phyloP scores from a whole-genome alignment of 1,284 basidiomycete genomes.

The Pseudozyma sp. region DNA sequence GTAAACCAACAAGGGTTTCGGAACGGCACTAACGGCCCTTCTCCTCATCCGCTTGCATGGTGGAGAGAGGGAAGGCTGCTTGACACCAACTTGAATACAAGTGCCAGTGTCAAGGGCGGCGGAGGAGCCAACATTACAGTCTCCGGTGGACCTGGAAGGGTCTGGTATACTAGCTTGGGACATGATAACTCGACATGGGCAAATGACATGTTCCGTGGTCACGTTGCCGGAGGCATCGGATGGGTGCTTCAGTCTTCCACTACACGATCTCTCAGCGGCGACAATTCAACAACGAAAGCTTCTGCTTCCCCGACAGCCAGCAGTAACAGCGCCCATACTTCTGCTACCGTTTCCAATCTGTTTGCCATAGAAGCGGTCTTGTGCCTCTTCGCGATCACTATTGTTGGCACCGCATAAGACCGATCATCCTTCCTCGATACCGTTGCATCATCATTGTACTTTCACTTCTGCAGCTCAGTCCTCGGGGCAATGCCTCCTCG shows the following conservation, averaged over 20 bases:
- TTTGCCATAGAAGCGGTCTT: neutral
- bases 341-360: neutral
- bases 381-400: neutral
- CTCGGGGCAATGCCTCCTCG: no score
- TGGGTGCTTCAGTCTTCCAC: constrained; percentile 76
- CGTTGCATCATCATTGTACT: neutral
- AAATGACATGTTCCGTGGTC: constrained; percentile 76
- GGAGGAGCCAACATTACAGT: constrained; percentile 41
- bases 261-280: constrained; percentile 4
- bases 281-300: constrained; percentile 4
- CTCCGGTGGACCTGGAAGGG: constrained; percentile 75
- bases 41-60: constrained; percentile 75
- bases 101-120: constrained; percentile 35
- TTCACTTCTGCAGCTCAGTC: neutral
- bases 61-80: constrained; percentile 76
- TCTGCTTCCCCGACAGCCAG: neutral
- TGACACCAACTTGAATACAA: constrained; percentile 22
- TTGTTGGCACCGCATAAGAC: no score
- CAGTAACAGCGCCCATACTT: neutral
- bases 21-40: constrained; percentile 77
- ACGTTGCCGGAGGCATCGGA: constrained; percentile 79
- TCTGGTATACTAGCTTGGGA: constrained; percentile 83
- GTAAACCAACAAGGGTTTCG: constrained; percentile 70
- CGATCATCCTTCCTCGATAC: neutral
- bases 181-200: constrained; percentile 77